Conservation (phyloP, 306 rosid species). For the Quercus alba region DNA sequence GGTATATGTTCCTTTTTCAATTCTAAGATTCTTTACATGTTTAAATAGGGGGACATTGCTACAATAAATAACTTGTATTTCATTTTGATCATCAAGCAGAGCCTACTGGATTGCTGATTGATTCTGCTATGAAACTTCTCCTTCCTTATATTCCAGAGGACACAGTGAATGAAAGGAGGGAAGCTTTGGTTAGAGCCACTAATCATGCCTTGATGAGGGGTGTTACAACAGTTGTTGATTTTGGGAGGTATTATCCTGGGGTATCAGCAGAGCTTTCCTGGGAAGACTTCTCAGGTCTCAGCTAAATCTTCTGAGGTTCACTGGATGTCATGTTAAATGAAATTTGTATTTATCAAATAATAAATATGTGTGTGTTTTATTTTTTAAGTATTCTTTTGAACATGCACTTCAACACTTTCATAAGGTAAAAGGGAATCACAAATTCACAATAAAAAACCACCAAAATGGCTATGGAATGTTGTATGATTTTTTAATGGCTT, state of each 20-base stretch:
- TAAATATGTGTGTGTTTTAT: not conserved
- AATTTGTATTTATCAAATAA: not conserved
- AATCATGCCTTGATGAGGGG: conserved; percentile 61
- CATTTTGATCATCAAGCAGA: conserved; percentile 41
- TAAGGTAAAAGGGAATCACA: not conserved
- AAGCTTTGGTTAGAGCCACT: conserved; percentile 74
- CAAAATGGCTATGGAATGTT: not conserved
- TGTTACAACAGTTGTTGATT: conserved; percentile 84
- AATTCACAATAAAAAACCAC: not conserved
- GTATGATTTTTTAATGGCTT: not conserved
- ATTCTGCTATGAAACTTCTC: conserved; percentile 60
- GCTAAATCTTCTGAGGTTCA: conserved; percentile 2
- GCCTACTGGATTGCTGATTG: conserved; percentile 75
- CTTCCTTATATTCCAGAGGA: conserved; percentile 53
- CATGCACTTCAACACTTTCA: not conserved
- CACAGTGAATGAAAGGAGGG: conserved; percentile 70
- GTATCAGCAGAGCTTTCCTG: conserved; percentile 52
- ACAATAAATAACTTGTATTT: conserved; percentile 8
- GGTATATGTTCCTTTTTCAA: not conserved
- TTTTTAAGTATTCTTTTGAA: not conserved
- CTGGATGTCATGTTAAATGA: conserved; percentile 10
- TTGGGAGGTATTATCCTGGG: conserved; percentile 83
- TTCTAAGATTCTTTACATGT: not conserved
- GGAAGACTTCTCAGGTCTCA: conserved; percentile 85
- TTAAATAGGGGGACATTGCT: not conserved